Evolutionary conservation across 2,329 filamentous ascomycete species (phyloP), one percentile per base, ranked within the genome.

Genomic region (Penicillium sp.): DNA sequence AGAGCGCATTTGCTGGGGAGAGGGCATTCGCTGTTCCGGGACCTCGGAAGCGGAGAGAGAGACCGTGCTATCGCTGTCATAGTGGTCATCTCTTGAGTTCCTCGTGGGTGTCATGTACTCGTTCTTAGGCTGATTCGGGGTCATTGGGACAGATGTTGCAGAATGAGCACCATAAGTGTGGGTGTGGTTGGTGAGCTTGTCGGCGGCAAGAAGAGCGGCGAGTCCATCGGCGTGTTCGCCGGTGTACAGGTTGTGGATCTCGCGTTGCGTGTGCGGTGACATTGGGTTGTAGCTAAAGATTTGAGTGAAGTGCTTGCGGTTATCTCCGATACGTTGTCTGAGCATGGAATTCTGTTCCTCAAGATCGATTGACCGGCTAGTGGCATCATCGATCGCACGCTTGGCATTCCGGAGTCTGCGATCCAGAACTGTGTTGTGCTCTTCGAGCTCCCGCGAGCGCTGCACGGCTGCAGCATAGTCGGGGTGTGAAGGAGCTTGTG

Each of bases 11-110:
- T 59, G 53, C 10, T 55, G 54, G 8, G 46, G 54, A n/a, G 41
- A 21, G 5, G 43, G 44, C 27, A 51, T n/a, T 22, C 16, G 83
- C 39, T 89, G 86, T 48, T 80, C 82, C 10, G 83, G 80, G 8
- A 67, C 72, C 45, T 81, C 79, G 7, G 70, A 68, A 41, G 84
- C 83, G 1, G 81, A 83, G 18, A 84, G 87, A 1, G 90, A 94
- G 45, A 94, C 92, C 1, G 90, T 95, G 75, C 89, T 93, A 71
- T 95, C 91, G 55, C 90, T 85, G 71, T 90, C 92, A 72, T 86
- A 62, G 62, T 68, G 65, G 40, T 79, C 77, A 18, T 80, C 78
- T 3, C 76, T 76, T 13, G 57, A 78, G 69, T 89, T 77, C 62
- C 61, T 68, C 4, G 81, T 78, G 0, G 87, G 84, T 45, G 87